Percentiles rank a stretch among this genome's conserved stretches.
These are phyloP conservation scores for Wickerhamiella brachini DNA, from an alignment of 805 yeast species.

Conservation along the genomic window DNA sequence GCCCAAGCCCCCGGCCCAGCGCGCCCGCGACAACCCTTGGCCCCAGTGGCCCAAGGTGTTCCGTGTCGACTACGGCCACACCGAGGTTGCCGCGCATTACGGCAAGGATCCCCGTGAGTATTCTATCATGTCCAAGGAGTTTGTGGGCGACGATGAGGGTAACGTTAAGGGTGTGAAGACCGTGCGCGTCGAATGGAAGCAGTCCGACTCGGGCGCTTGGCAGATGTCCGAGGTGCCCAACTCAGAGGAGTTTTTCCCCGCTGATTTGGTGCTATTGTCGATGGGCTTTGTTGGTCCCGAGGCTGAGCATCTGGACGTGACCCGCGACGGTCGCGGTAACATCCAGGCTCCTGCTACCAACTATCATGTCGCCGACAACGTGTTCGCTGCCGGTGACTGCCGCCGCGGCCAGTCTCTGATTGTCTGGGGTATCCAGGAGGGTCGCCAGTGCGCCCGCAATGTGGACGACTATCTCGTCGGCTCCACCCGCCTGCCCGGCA, in stretches of 20 bases:
- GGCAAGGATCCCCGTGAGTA: conserved; percentile 97
- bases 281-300: conserved; percentile 99
- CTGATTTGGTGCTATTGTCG: conserved; percentile 82
- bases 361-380: conserved; percentile 59
- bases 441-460: conserved; percentile 94
- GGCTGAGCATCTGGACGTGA: conserved; percentile 50
- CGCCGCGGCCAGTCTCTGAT: conserved; percentile 96
- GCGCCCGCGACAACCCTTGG: conserved; percentile 97
- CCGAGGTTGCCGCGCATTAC: conserved; percentile 86
- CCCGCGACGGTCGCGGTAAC: conserved; percentile 75
- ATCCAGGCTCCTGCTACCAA: conserved; percentile 46
- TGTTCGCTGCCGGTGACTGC: conserved; percentile 97
- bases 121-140: conserved; percentile 88
- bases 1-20: conserved; percentile 76
- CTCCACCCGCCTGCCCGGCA: conserved; percentile 74
- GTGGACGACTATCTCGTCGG: conserved; percentile 75
- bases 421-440: conserved; percentile 99
- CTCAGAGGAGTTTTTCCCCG: conserved; percentile 85
- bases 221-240: conserved; percentile 97
- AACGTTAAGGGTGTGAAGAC: conserved; percentile 92
- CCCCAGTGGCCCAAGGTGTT: conserved; percentile 99
- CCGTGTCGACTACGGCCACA: conserved; percentile 95
- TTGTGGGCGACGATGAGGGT: conserved; percentile 88
- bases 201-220: conserved; percentile 93
- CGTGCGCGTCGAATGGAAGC: conserved; percentile 96